Conservation (phyloP, 1,284 basidiomycete species). For the Sphagnurus paluster region DNA sequence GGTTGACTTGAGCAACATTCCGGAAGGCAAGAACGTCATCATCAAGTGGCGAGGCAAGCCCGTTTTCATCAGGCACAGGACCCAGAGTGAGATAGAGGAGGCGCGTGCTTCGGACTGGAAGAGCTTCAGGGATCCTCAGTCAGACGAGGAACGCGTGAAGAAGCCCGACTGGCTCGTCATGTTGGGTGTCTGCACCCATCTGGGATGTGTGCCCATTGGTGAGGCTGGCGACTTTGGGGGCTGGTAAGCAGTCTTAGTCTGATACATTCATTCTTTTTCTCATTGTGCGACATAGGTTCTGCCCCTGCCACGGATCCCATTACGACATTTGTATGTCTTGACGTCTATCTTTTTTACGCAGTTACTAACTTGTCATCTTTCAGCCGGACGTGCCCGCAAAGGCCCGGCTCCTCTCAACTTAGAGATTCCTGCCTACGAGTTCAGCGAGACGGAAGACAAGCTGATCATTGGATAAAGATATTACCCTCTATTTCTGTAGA, state of each 20-base stretch:
- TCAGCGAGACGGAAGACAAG: constrained; percentile 88
- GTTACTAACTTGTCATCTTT: constrained; percentile 13
- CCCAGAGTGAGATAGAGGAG: constrained; percentile 90
- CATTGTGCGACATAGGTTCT: constrained; percentile 60
- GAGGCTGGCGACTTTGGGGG: constrained; percentile 98
- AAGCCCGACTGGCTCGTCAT: constrained; percentile 98
- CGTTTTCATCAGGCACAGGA: constrained; percentile 98
- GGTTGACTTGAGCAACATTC: constrained; percentile 88
- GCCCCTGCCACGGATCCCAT: constrained; percentile 98
- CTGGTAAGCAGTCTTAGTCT: constrained; percentile 61
- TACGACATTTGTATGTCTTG: constrained; percentile 81
- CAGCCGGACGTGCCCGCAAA: constrained; percentile 92
- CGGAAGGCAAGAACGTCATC: constrained; percentile 97
- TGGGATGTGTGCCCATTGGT: constrained; percentile 98
- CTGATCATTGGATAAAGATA: constrained; percentile 82
- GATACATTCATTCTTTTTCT: not conserved
- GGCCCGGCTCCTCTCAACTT: constrained; percentile 96
- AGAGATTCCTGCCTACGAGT: constrained; percentile 86
- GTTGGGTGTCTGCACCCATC: constrained; percentile 97
- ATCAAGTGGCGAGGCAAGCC: constrained; percentile 99
- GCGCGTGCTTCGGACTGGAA: constrained; percentile 87
- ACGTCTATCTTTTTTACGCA: not conserved
- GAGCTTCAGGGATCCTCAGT: constrained; percentile 88
- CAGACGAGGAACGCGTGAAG: constrained; percentile 87
- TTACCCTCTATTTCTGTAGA: constrained; percentile 42